Evolutionary conservation across 805 yeast genomes (phyloP).

Genomic region (Nakazawaea laoshanensis): DNA sequence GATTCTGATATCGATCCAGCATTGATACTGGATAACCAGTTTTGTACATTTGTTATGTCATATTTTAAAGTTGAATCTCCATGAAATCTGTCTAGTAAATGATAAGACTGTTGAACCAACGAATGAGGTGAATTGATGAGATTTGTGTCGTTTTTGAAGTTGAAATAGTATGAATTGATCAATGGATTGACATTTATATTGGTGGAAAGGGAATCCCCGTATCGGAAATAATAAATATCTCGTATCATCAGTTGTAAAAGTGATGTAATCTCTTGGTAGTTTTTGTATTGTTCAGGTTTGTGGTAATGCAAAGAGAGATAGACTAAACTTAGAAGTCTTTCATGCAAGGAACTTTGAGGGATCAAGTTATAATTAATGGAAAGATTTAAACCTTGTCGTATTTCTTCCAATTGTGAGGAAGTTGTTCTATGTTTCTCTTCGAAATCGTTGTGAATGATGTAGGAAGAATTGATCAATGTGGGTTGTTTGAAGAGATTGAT

Average conservation of each 20-base stretch:
- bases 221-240: too few species aligned
- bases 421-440: conserved; percentile 1
- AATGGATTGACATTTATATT: neutral
- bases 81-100: too few species aligned
- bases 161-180: conserved; percentile 2
- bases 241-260: too few species aligned
- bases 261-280: neutral
- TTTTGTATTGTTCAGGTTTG: neutral
- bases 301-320: conserved; percentile 2
- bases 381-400: neutral
- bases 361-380: neutral
- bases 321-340: conserved; percentile 1
- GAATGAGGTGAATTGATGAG: neutral
- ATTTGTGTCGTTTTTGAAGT: neutral
- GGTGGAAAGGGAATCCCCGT: too few species aligned
- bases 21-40: neutral
- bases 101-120: neutral
- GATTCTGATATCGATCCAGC: too few species aligned
- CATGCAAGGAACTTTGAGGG: neutral
- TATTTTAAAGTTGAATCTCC: too few species aligned
- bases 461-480: neutral
- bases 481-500: conserved; percentile 1
- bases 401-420: neutral
- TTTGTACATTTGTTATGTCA: neutral
- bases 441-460: conserved; percentile 2